A percentile compares a stretch with the other conserved stretches of the same genome.
Conservation (phyloP, 2,329 filamentous ascomycete species). For the Botryotinia convoluta region DNA sequence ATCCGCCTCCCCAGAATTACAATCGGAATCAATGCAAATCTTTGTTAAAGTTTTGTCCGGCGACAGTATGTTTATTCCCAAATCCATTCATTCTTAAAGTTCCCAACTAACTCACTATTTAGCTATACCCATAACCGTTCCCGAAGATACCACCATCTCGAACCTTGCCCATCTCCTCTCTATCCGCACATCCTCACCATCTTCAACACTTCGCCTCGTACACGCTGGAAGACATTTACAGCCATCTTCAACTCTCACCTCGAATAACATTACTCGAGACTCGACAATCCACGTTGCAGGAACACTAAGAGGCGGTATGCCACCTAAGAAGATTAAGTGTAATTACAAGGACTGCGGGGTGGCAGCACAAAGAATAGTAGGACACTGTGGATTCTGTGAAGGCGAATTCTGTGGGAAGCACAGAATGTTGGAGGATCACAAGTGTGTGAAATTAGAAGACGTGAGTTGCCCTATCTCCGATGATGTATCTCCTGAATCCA, state of each 20-base stretch:
- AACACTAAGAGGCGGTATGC: constrained; percentile 57
- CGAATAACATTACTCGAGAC: constrained; percentile 49
- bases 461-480: constrained; percentile 47
- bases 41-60: constrained; percentile 59
- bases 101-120: constrained; percentile 30
- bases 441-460: constrained; percentile 88
- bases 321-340: constrained; percentile 72
- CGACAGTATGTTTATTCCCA: constrained; percentile 48
- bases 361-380: constrained; percentile 86
- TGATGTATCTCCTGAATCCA: background rate
- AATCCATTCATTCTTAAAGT: constrained; percentile 5
- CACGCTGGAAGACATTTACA: constrained; percentile 56
- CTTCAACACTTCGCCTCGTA: constrained; percentile 52
- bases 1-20: constrained; percentile 40
- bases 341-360: constrained; percentile 86
- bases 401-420: constrained; percentile 96
- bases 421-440: constrained; percentile 88
- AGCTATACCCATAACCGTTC: constrained; percentile 58
- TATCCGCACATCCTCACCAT: constrained; percentile 53
- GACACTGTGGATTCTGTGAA: constrained; percentile 92
- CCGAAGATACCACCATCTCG: constrained; percentile 51
- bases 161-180: constrained; percentile 56
- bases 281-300: constrained; percentile 53
- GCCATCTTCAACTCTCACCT: constrained; percentile 42
- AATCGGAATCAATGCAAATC: constrained; percentile 54